Evolutionary conservation across 192 early-diverging fungal species (phyloP).

Genomic region (Coemansia sp.): DNA sequence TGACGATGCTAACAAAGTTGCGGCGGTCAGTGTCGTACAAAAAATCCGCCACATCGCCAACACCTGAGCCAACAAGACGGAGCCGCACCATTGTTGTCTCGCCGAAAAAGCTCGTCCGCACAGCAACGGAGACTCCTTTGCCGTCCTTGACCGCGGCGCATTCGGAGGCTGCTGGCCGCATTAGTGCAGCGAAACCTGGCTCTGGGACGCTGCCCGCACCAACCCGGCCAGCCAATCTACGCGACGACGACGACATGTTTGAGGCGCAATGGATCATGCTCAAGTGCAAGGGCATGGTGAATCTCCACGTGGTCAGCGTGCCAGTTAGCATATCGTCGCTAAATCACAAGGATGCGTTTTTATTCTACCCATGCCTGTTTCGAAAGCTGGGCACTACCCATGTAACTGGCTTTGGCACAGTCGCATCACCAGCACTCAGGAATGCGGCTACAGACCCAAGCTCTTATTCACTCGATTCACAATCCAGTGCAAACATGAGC

Average conservation of each 20-base stretch:
- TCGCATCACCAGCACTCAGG: not conserved
- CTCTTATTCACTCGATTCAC: not conserved
- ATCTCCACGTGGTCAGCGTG: slow-evolving; percentile 48
- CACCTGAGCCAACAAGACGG: slow-evolving; percentile 5
- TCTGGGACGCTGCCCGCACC: not conserved
- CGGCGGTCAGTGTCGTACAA: slow-evolving; percentile 34
- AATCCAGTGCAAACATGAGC: not conserved
- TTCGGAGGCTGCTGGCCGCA: not conserved
- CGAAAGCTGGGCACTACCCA: slow-evolving; percentile 3
- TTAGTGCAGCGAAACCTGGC: not conserved
- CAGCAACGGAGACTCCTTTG: not conserved
- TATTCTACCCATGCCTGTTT: slow-evolving; percentile 46
- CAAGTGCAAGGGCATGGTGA: slow-evolving; percentile 46
- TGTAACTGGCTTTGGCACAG: not conserved
- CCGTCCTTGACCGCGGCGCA: not conserved
- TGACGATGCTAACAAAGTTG: slow-evolving; percentile 38
- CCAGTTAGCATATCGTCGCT: slow-evolving; percentile 30
- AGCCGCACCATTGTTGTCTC: not conserved
- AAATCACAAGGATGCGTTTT: slow-evolving; percentile 49
- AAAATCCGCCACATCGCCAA: not conserved
- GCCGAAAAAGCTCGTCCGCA: slow-evolving; percentile 14
- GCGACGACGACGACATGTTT: slow-evolving; percentile 6
- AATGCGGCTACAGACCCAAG: not conserved
- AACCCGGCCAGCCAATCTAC: not conserved
- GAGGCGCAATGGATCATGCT: slow-evolving; percentile 45